Evolutionary conservation across 2,329 filamentous ascomycete genomes (phyloP).

Genomic region (Calonectria pseudoturangicola): DNA sequence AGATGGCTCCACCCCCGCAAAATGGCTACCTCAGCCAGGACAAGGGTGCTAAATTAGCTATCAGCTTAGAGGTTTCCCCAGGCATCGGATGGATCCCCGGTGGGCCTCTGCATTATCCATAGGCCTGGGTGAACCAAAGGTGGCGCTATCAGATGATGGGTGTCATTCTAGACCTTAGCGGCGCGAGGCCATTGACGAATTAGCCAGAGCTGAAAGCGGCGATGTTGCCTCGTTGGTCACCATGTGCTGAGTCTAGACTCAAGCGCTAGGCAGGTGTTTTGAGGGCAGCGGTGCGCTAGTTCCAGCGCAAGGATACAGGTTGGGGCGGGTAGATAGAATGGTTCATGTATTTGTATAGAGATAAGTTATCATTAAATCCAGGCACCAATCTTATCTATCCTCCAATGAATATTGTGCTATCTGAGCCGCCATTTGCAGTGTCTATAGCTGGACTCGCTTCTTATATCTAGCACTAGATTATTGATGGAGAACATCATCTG

Average conservation of each 20-base stretch:
- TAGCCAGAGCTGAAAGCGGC: constrained; percentile 15
- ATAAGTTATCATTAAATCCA: constrained; percentile 10
- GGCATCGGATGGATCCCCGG: constrained; percentile 18
- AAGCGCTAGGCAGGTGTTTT: background rate
- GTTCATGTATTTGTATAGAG: background rate
- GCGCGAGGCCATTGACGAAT: background rate
- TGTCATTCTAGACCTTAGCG: constrained; percentile 12
- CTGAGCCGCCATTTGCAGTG: background rate
- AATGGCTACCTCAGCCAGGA: constrained; percentile 1
- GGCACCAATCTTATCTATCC: constrained; percentile 6
- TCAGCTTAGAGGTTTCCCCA: background rate
- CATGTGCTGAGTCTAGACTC: constrained; percentile 12
- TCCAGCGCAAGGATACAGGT: background rate
- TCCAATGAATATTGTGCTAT: constrained; percentile 12
- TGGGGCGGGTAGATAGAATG: background rate
- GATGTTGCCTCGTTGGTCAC: constrained; percentile 23
- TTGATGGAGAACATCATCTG: background rate
- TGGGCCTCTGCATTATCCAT: constrained; percentile 5
- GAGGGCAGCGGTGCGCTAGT: background rate
- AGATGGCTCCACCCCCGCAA: constrained; percentile 22
- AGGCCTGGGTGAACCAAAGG: background rate
- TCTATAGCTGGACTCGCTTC: constrained; percentile 2
- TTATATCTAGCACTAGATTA: constrained; percentile 17
- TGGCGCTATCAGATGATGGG: constrained; percentile 8
- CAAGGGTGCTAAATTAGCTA: constrained; percentile 22